Base-by-base conservation (phyloP, 2,329 filamentous ascomycete genomes). In the Cyclaneusma minus region DNA sequence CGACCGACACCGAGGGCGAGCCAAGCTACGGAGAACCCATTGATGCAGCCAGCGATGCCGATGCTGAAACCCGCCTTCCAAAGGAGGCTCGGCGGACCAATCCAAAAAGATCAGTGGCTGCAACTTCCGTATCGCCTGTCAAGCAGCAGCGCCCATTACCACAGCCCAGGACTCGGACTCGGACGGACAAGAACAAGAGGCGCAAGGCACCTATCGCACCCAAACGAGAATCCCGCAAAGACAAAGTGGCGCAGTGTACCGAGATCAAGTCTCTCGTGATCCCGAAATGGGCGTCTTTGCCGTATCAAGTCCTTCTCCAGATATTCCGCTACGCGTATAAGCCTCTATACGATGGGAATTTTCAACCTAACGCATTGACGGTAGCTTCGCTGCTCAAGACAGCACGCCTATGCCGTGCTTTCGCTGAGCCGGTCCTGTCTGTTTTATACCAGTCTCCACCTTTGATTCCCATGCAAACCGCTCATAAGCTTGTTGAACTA, bases 351-450 rank as follows among this genome's bases (percentile, higher is more conserved):
- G 51, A 58, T 41, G 56, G 43, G 54, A 57, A 40, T 25, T 53
- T 54, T 35, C 49, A 47, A 16, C 53, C 56, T 12, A 51, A 52
- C 4, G 24, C 44, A 2, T 59, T n/a, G n/a, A n/a, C 57, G 8
- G 56, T 62, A 10, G 39, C 60, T 39, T 83, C 76, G 76, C 63
- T 91, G 5, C 49, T 77, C 7, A 56, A 59, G n/a, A 54, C 66
- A 22, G 69, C 77, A 18, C 58, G 62, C 2, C 53, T 70, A 10
- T 85, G 75, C 38, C 65, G 59, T 26, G 48, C 60, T 3, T 82
- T 85, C 30, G 54, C 66, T 0, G 80, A 84, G 39, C 76, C 82
- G 4, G 79, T 79, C 2, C 50, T 89, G 26, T 71, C 71, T 4
- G 74, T 68, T 2, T 57, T 91, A 4, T 89, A 89, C 45, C 59